phyloP scores from a whole-genome alignment of 768 basidiomycete species.

The Termitomyces sp. region DNA sequence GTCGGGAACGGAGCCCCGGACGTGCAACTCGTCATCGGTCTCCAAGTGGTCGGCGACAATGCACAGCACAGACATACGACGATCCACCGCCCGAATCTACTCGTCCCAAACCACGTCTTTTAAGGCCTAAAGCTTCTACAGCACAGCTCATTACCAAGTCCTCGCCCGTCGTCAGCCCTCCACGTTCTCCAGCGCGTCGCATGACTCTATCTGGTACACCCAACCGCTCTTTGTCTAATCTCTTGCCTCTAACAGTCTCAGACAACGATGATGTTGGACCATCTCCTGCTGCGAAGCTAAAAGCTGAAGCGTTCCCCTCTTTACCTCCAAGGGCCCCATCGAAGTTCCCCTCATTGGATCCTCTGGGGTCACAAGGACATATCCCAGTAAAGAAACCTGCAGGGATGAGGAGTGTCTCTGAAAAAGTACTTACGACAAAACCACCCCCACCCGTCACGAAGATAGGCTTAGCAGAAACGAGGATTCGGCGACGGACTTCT shows the following conservation, averaged over 20 bases:
- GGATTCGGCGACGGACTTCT: background rate
- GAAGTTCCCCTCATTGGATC: constrained; percentile 3
- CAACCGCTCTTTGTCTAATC: background rate
- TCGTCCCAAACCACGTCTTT: constrained; percentile 15
- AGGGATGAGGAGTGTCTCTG: constrained; percentile 4
- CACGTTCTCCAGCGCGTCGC: constrained; percentile 11
- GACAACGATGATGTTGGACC: background rate
- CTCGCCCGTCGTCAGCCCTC: background rate
- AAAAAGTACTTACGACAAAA: background rate
- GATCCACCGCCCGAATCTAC: background rate
- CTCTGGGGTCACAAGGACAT: background rate
- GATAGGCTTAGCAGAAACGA: background rate
- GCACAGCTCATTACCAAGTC: background rate
- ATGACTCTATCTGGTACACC: constrained; percentile 6
- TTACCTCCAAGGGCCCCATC: constrained; percentile 4
- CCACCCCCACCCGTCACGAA: background rate
- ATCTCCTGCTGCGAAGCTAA: constrained; percentile 4
- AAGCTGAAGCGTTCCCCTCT: constrained; percentile 22
- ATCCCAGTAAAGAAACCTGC: background rate
- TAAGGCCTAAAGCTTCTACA: background rate
- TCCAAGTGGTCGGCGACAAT: background rate
- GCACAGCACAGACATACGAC: background rate
- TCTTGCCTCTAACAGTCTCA: background rate
- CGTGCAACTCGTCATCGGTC: background rate
- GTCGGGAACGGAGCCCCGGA: background rate